These are phyloP conservation scores for Phoma herbarum DNA, from an alignment of 2,329 filamentous ascomycete genomes.

Conservation along the genomic window DNA sequence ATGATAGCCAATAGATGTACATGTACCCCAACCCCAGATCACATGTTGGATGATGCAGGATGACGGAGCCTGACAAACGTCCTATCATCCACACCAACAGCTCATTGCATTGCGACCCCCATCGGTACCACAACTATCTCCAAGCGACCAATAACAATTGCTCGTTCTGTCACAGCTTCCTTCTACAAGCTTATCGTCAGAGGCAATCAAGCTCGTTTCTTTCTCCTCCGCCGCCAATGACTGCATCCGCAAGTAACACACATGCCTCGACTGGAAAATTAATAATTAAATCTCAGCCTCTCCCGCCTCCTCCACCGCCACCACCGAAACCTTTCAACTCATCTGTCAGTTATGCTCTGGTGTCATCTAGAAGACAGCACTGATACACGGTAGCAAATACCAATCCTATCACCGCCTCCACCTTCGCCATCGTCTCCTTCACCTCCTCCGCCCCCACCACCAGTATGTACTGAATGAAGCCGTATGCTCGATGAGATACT, in stretches of 20 bases:
- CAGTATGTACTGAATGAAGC: too few species aligned
- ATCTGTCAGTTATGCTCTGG: background rate
- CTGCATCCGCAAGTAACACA: background rate
- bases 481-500: background rate
- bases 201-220: background rate
- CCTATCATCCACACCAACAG: slow-evolving; percentile 5
- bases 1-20: too few species aligned
- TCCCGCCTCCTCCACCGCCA: slow-evolving; percentile 29
- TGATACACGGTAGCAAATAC: background rate
- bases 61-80: background rate
- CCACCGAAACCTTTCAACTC: slow-evolving; percentile 3
- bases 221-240: slow-evolving; percentile 1
- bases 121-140: slow-evolving; percentile 11
- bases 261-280: background rate
- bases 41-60: too few species aligned
- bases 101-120: background rate
- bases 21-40: too few species aligned
- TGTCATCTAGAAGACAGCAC: background rate
- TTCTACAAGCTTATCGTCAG: slow-evolving; percentile 3
- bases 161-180: slow-evolving; percentile 8
- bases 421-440: too few species aligned
- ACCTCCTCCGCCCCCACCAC: slow-evolving; percentile 17
- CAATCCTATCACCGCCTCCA: too few species aligned
- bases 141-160: slow-evolving; percentile 10
- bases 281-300: slow-evolving; percentile 9